phyloP scores from a whole-genome alignment of 108 stramenopile genomes.

The Skeletonema potamos region DNA sequence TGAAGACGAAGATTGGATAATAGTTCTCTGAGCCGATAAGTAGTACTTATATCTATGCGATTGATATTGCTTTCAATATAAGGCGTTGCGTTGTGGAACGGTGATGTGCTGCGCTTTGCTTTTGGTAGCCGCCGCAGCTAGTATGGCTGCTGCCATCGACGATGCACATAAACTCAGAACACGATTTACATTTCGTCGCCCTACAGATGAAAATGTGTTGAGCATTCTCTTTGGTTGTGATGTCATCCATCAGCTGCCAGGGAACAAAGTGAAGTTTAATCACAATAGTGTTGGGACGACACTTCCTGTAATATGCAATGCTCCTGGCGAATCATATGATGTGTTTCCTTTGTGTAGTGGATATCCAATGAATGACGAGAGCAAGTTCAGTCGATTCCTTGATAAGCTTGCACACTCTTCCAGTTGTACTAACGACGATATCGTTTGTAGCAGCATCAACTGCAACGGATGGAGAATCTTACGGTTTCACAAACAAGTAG shows the following conservation, averaged over 20 bases:
- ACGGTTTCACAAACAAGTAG: conserved; percentile 22
- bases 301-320: neutral
- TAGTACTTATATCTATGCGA: too few relatives aligned
- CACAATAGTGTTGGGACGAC: neutral
- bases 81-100: too few relatives aligned
- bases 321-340: neutral
- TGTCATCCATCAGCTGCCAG: neutral
- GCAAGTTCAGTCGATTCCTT: neutral
- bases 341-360: conserved; percentile 1
- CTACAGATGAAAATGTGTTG: conserved; percentile 16
- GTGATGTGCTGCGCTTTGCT: neutral
- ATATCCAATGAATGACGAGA: neutral
- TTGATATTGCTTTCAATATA: too few relatives aligned
- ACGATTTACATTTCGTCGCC: conserved; percentile 7
- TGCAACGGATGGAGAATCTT: conserved; percentile 39
- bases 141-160: neutral
- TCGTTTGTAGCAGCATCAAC: neutral
- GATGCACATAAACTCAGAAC: neutral
- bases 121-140: neutral
- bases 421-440: neutral
- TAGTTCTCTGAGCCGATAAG: too few relatives aligned
- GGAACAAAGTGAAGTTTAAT: neutral
- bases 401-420: neutral
- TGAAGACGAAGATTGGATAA: too few relatives aligned
- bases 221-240: conserved; percentile 4